phyloP scores from a whole-genome alignment of 1,284 basidiomycete species.

The Fomitopsis palustris region DNA sequence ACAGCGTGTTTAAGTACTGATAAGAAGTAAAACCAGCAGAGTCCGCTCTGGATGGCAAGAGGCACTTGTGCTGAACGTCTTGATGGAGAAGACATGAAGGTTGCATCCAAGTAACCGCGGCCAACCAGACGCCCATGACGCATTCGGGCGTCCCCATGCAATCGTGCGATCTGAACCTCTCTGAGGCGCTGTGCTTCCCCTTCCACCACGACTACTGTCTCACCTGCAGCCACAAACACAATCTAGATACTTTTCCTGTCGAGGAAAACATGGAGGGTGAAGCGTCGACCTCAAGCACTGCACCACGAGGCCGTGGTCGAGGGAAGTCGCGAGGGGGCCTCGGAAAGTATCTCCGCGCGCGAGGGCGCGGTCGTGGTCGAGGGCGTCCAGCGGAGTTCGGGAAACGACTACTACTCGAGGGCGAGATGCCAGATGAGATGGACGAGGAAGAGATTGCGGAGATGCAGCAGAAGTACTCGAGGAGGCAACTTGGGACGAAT shows the following conservation, averaged over 20 bases:
- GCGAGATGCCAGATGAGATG: conserved; percentile 42
- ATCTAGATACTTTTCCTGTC: too few species aligned
- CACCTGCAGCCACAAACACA: background rate
- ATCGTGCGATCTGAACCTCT: background rate
- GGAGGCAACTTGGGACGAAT: conserved; percentile 60
- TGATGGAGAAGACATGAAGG: too few species aligned
- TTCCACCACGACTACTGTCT: background rate
- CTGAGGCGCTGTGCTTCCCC: background rate
- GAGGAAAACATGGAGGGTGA: background rate
- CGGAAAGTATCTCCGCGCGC: conserved; percentile 69
- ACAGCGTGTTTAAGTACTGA: too few species aligned
- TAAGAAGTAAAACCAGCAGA: too few species aligned
- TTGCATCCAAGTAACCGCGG: background rate
- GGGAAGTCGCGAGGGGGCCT: conserved; percentile 63
- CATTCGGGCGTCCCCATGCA: background rate
- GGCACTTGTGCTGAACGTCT: too few species aligned
- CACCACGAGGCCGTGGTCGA: conserved; percentile 37
- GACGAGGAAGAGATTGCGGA: conserved; percentile 45
- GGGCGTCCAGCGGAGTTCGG: conserved; percentile 64
- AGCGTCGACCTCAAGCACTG: background rate
- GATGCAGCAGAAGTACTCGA: conserved; percentile 45
- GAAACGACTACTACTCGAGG: conserved; percentile 56
- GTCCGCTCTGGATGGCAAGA: too few species aligned
- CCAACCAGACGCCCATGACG: background rate
- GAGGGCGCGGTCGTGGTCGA: conserved; percentile 53